These are phyloP conservation scores for Monosporozyma solicola DNA, from an alignment of 805 yeast genomes.

Conservation along the genomic window DNA sequence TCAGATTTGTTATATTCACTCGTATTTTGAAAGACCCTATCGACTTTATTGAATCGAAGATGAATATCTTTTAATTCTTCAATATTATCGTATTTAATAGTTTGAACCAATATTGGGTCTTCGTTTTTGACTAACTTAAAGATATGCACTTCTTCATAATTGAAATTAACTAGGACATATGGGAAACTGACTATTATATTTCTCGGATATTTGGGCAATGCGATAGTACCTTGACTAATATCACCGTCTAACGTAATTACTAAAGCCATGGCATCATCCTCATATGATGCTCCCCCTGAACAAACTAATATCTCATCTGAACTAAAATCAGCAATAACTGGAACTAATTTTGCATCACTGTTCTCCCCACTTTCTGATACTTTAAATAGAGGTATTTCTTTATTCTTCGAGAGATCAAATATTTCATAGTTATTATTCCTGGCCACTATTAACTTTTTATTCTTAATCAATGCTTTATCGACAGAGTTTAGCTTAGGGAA, in stretches of 20 bases:
- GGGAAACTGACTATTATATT: slow-evolving; percentile 18
- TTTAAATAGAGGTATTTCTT: slow-evolving; percentile 19
- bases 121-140: slow-evolving; percentile 6
- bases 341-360: slow-evolving; percentile 9
- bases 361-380: slow-evolving; percentile 19
- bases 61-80: slow-evolving; percentile 1
- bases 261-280: slow-evolving; percentile 25
- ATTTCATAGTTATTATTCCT: slow-evolving; percentile 21
- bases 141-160: slow-evolving; percentile 4
- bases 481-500: slow-evolving; percentile 3
- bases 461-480: slow-evolving; percentile 5
- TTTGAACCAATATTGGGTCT: slow-evolving; percentile 15
- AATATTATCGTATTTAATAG: background rate
- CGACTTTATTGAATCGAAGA: slow-evolving; percentile 9
- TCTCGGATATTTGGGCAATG: slow-evolving; percentile 22
- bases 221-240: slow-evolving; percentile 25
- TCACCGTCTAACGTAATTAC: slow-evolving; percentile 25
- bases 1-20: slow-evolving; percentile 1
- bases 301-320: slow-evolving; percentile 18
- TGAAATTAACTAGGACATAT: slow-evolving; percentile 16
- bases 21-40: slow-evolving; percentile 10
- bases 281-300: slow-evolving; percentile 22
- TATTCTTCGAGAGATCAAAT: slow-evolving; percentile 11
- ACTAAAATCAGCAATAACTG: slow-evolving; percentile 17
- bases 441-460: slow-evolving; percentile 15